A percentile compares a stretch with the other conserved stretches of the same genome.
Evolutionary conservation across 257 asterid genomes (phyloP).

Genomic region (Avicennia marina): DNA sequence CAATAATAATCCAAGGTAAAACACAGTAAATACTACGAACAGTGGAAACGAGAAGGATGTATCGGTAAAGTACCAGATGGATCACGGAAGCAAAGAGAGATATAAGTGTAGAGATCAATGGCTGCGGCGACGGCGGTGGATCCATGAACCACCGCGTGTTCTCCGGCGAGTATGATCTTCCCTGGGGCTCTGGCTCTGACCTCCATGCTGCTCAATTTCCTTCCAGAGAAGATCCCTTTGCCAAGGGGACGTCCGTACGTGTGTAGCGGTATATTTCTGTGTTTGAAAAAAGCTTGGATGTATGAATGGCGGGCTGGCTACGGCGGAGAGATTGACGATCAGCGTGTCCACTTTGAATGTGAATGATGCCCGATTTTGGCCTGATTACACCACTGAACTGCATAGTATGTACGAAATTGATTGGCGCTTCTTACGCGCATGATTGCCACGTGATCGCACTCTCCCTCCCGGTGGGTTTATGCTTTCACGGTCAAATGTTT

Average conservation of each 20-base stretch:
- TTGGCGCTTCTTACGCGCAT: conserved; percentile 8
- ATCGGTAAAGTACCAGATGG: conserved; percentile 48
- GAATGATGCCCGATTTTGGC: conserved; percentile 17
- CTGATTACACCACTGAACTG: not conserved
- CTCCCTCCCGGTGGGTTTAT: no score
- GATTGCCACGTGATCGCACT: conserved; percentile 12
- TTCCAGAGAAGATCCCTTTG: not conserved
- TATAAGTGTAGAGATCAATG: conserved; percentile 88
- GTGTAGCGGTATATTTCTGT: not conserved
- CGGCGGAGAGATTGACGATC: conserved; percentile 24
- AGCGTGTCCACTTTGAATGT: conserved; percentile 21
- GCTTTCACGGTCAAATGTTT: no score
- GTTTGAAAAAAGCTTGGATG: no score
- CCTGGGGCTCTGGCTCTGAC: conserved; percentile 98
- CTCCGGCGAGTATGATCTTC: conserved; percentile 90
- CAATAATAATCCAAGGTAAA: conserved; percentile 1
- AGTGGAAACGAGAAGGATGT: not conserved
- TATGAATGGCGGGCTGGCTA: conserved; percentile 22
- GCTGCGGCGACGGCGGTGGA: conserved; percentile 98
- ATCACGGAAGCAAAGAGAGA: conserved; percentile 78
- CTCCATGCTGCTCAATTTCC: conserved; percentile 50
- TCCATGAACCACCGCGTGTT: conserved; percentile 98
- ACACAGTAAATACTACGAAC: not conserved
- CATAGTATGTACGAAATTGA: no score
- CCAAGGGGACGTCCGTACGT: no score